A percentile compares a stretch with the other conserved stretches of the same genome.
These are phyloP conservation scores for Chrysanthemum makinoi DNA, from an alignment of 129 eudicot species.

Conservation along the genomic window DNA sequence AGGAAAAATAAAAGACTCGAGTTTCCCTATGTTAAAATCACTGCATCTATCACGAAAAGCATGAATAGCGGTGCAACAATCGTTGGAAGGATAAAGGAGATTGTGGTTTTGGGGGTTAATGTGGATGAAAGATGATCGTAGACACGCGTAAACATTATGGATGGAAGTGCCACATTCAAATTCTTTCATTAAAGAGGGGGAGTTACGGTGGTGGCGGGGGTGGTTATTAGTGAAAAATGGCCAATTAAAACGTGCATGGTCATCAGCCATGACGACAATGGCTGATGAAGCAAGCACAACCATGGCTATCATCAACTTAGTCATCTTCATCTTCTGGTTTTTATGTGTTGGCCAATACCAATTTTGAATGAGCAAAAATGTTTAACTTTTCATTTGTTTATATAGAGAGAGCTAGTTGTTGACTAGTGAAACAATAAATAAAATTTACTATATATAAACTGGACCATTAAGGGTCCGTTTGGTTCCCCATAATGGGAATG, in stretches of 20 bases:
- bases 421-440: background rate
- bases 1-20: slow-evolving; percentile 27
- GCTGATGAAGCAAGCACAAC: slow-evolving; percentile 16
- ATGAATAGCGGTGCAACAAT: slow-evolving; percentile 20
- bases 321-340: background rate
- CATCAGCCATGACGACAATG: background rate
- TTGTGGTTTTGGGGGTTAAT: slow-evolving; percentile 1
- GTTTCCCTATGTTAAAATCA: background rate
- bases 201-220: slow-evolving; percentile 2
- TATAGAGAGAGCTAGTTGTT: background rate
- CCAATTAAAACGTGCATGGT: slow-evolving; percentile 14
- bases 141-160: slow-evolving; percentile 27
- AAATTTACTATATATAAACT: background rate
- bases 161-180: slow-evolving; percentile 19
- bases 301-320: slow-evolving; percentile 4
- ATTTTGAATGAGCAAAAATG: background rate
- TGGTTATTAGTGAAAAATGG: slow-evolving; percentile 4
- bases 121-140: slow-evolving; percentile 21
- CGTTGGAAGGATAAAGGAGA: background rate
- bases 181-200: background rate
- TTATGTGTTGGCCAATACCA: background rate
- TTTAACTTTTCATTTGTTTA: background rate
- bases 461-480: too few relatives aligned
- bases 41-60: slow-evolving; percentile 16
- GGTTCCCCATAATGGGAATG: too few relatives aligned